These are phyloP conservation scores for Eragrostis tef DNA, from an alignment of 202 grass and related monocot genomes.

Conservation along the genomic window DNA sequence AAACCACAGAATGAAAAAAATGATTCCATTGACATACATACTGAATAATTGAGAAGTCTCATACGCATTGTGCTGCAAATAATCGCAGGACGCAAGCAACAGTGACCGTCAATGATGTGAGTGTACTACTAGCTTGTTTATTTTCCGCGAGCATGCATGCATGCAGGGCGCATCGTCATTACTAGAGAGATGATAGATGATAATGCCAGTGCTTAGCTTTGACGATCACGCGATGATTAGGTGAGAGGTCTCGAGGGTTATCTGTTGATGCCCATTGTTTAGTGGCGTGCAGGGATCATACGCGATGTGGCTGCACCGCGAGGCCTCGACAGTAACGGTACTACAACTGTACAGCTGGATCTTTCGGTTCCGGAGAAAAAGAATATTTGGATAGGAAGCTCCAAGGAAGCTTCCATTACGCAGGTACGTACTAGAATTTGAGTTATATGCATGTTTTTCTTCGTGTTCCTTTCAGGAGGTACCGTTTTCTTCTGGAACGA, in stretches of 20 bases:
- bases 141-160: neutral
- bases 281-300: slow-evolving; percentile 34
- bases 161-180: neutral
- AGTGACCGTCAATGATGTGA: too few relatives aligned
- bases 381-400: slow-evolving; percentile 42
- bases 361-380: neutral
- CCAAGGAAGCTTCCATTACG: slow-evolving; percentile 39
- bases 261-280: slow-evolving; percentile 41
- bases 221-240: slow-evolving; percentile 35
- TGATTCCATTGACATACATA: neutral
- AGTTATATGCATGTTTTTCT: neutral
- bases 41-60: neutral
- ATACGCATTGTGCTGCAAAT: neutral
- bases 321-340: slow-evolving; percentile 22
- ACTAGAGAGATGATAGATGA: neutral
- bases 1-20: neutral
- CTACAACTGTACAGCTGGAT: slow-evolving; percentile 29
- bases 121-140: too few relatives aligned
- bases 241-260: neutral
- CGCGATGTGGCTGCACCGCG: slow-evolving; percentile 17
- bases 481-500: neutral
- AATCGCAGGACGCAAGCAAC: neutral
- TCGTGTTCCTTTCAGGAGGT: neutral
- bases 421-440: neutral
- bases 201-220: neutral